Evolutionary conservation across 805 yeast species (phyloP), one percentile per base, ranked within the genome.

Genomic region (Ogataea trehaloabstinens): DNA sequence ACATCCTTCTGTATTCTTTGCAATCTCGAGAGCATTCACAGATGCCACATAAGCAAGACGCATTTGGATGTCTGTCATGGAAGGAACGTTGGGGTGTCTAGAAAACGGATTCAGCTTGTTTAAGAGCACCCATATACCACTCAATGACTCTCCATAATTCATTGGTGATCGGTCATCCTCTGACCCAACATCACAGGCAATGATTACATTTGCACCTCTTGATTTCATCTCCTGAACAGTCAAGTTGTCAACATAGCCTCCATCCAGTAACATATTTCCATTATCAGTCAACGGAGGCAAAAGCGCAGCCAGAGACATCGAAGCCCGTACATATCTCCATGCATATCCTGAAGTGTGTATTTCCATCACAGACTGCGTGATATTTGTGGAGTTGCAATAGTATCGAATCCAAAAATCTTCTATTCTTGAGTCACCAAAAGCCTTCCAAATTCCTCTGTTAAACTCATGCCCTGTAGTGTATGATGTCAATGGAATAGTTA

Each of bases 391-490:
- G 57, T 93, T 91, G 54, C 93, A 81, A 57, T 78, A 91, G 59
- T 77, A 91, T 45, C 75, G 80, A 44, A 91, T 73, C 99, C 99
- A 91, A 60, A 91, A 91, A 58, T 91, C 99, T 58, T 91, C 99
- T 48, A 91, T 88, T 53, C 96, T 81, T 11, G 82, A 75, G 47
- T 87, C 91, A 0, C 98, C 97, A 66, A 91, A 85, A 0, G 87
- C 78, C 60, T 93, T 91, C 96, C 97, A 93, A n/a, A 91, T 78
- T 35, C 99, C 98, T 49, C 98, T 71, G 61, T 91, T 91, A 63
- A 91, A 91, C 60, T 89, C 98, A 61, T 93, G 96, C 1, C 99
- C 99, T 1, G 99, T 93, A 8, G 95, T 85, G 57, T 95, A 91
- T 0, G 97, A 84, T 0, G 96, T 89, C 2, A 87, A 81, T 0